Conservation (phyloP, 2,329 filamentous ascomycete species). For the Daldinia sp. region DNA sequence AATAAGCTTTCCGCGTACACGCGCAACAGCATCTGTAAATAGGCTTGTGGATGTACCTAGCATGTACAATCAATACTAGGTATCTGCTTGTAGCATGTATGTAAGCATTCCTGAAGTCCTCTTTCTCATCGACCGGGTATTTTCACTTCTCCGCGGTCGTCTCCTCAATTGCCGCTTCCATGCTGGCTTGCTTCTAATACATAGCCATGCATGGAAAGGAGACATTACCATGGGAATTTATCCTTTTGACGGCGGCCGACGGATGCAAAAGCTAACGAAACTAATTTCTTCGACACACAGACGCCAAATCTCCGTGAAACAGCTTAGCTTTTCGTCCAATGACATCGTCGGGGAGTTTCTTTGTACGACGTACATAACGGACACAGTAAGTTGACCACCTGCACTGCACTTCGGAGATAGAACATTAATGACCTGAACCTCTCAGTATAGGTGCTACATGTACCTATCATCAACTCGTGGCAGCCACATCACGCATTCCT, state of each 20-base stretch:
- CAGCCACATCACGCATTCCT: neutral
- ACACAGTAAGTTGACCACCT: neutral
- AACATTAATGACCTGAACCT: no score
- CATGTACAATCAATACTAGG: no score
- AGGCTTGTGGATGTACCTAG: neutral
- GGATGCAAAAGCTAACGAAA: slow-evolving; percentile 18
- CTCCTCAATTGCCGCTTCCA: slow-evolving; percentile 17
- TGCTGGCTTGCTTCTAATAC: neutral
- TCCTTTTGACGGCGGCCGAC: slow-evolving; percentile 14
- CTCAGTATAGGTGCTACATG: neutral
- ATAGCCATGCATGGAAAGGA: neutral
- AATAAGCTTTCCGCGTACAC: slow-evolving; percentile 3
- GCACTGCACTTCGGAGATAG: neutral
- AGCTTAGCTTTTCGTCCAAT: slow-evolving; percentile 14
- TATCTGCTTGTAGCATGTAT: neutral
- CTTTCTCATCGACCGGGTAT: slow-evolving; percentile 33
- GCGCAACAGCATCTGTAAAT: neutral
- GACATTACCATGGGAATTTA: slow-evolving; percentile 15
- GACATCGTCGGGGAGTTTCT: slow-evolving; percentile 5
- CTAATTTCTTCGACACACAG: slow-evolving; percentile 24
- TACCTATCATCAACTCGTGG: neutral
- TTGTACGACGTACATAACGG: slow-evolving; percentile 8
- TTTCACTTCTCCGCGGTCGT: slow-evolving; percentile 18
- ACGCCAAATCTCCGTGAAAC: slow-evolving; percentile 30
- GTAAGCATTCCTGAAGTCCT: slow-evolving; percentile 19